Conservation (phyloP, 805 yeast species). For the Candida caryicola region DNA sequence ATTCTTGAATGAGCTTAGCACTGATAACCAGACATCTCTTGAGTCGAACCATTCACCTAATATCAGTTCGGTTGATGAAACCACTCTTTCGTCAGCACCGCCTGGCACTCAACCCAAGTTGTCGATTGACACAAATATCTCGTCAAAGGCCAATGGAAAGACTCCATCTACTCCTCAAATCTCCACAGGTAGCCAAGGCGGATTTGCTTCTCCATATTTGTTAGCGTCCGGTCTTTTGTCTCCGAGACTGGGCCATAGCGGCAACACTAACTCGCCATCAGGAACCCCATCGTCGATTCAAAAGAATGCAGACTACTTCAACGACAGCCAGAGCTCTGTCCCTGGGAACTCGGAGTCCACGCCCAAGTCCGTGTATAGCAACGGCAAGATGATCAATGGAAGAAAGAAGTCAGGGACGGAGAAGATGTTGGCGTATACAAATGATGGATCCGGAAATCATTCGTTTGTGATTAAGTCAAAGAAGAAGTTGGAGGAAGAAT, state of each 20-base stretch:
- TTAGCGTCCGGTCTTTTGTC: slow-evolving; percentile 61
- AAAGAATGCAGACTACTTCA: slow-evolving; percentile 15
- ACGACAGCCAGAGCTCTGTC: slow-evolving; percentile 9
- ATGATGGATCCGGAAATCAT: slow-evolving; percentile 39
- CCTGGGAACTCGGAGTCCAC: slow-evolving; percentile 10
- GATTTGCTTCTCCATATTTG: slow-evolving; percentile 67
- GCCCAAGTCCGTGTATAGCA: slow-evolving; percentile 22
- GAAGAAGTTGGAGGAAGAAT: slow-evolving; percentile 14
- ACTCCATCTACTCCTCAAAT: slow-evolving; percentile 41
- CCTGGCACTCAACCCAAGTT: slow-evolving; percentile 23
- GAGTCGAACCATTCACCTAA: slow-evolving; percentile 30
- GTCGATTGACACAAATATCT: slow-evolving; percentile 30
- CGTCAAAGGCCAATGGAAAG: slow-evolving; percentile 15
- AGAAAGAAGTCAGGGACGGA: slow-evolving; percentile 22
- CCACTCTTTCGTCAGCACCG: slow-evolving; percentile 26
- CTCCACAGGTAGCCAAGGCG: slow-evolving; percentile 27
- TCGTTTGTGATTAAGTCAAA: slow-evolving; percentile 36
- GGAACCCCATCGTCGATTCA: slow-evolving; percentile 14
- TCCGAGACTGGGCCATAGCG: slow-evolving; percentile 38
- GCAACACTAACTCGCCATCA: slow-evolving; percentile 13
- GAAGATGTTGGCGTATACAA: slow-evolving; percentile 40
- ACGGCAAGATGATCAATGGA: slow-evolving; percentile 24
- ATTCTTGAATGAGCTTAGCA: slow-evolving; percentile 10
- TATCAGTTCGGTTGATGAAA: slow-evolving; percentile 31
- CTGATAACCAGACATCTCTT: slow-evolving; percentile 23